A percentile compares a stretch with the other conserved stretches of the same genome.
Evolutionary conservation across 78 protist species (phyloP).

Genomic region (Anaeramoeba flamelloides): DNA sequence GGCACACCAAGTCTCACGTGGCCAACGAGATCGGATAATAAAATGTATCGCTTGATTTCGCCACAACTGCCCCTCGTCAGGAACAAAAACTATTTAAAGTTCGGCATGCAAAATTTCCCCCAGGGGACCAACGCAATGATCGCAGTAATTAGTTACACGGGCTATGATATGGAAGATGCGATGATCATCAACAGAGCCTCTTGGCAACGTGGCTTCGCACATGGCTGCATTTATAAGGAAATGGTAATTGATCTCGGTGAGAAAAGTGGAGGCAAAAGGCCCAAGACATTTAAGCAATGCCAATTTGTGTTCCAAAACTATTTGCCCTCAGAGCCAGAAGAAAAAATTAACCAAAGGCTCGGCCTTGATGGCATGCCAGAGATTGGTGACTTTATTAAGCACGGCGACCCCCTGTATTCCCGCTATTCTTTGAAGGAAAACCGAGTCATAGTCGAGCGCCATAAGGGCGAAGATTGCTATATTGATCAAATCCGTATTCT

Average conservation of each 20-base stretch:
- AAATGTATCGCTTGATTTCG: slow-evolving; percentile 57
- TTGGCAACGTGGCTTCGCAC: slow-evolving; percentile 81
- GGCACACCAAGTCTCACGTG: slow-evolving; percentile 62
- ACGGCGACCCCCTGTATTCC: slow-evolving; percentile 30
- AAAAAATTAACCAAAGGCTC: slow-evolving; percentile 1
- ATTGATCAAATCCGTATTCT: no score
- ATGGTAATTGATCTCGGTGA: slow-evolving; percentile 30
- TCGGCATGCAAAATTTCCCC: slow-evolving; percentile 72
- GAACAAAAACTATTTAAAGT: slow-evolving; percentile 22
- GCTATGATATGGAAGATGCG: slow-evolving; percentile 74
- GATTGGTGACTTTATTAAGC: slow-evolving; percentile 12
- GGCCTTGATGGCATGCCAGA: slow-evolving; percentile 39
- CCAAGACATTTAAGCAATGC: no score
- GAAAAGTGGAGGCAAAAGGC: no score
- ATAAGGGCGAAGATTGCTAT: no score
- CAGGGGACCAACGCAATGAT: slow-evolving; percentile 86
- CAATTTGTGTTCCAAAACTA: no score
- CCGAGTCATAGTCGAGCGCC: no score
- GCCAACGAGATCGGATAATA: slow-evolving; percentile 76
- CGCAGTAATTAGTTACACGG: slow-evolving; percentile 92
- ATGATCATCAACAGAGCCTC: slow-evolving; percentile 73
- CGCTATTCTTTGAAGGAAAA: no score
- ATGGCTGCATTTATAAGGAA: slow-evolving; percentile 57
- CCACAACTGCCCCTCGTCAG: slow-evolving; percentile 62
- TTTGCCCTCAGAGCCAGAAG: no score